Base-by-base conservation (phyloP, 1,284 basidiomycete genomes). In the Ceratobasidium sp. region DNA sequence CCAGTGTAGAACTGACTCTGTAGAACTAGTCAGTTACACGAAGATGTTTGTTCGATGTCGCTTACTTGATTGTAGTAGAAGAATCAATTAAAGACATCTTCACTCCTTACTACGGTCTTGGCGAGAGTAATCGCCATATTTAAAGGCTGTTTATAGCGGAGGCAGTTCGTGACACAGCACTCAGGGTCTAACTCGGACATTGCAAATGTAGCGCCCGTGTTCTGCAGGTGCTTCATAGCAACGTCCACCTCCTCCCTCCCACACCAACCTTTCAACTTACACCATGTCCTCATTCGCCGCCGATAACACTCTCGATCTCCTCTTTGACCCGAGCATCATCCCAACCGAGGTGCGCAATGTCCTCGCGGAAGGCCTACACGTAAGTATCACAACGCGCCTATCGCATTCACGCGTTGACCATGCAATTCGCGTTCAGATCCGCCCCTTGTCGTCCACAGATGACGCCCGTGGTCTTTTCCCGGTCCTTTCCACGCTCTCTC, bases 401-500 rank as follows among this genome's bases (percentile, higher is more conserved):
- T 43, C 82, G 79, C 1, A 74, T 43, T 23, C 71, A 23, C 1
- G 84, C 83, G 76, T 85, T 87, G 0, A 84, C 78, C 63, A 75
- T 66, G 6, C 30, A n/a, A n/a, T n/a, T n/a, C 54, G 54, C 30
- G 26, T 67, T 21, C 78, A 97, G 93, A 88, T 98, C 28, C 94
- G 97, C 23, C 97, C 97, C 0, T 86, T 98, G 14, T 88, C 95
- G 0, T 89, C 89, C 16, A 90, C 91, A 38, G 97, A 98, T 85
- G 91, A 96, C 82, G 79, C 82, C 11, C 89, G 95, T 26, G 91
- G 92, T 0, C 95, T 98, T 82, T 90, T 98, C 77, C 80, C 84
- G 28, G 90, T 98, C 14, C 91, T 98, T 74, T 83, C 89, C 21
- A 90, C 92, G 44, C 88, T 99, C 50, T 92, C 96, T 1, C 82